A percentile compares a stretch with the other conserved stretches of the same genome.
Conservation (phyloP, 176 grass and related monocot genomes). For the Bonia amplexicaulis region DNA sequence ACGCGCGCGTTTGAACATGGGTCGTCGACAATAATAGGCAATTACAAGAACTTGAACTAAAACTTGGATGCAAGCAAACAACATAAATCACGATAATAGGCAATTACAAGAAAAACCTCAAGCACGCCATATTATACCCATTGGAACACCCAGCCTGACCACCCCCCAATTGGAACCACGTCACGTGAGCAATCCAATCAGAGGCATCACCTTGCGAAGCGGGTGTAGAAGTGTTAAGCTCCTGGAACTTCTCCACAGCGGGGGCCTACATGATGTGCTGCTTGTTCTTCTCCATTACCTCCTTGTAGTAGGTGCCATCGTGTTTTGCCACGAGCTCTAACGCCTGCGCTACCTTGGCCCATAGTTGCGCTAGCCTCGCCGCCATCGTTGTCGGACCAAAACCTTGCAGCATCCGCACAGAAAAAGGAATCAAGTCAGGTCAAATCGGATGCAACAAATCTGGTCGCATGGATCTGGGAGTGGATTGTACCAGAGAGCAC, state of each 20-base stretch:
- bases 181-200: not conserved
- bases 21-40: too few species aligned
- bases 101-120: not conserved
- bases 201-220: constrained; percentile 64
- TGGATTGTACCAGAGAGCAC: not conserved
- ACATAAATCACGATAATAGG: not conserved
- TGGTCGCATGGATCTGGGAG: not conserved
- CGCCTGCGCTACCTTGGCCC: constrained; percentile 49
- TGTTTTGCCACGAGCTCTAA: constrained; percentile 57
- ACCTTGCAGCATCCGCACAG: not conserved
- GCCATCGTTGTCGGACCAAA: constrained; percentile 53
- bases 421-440: not conserved
- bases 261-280: constrained; percentile 69
- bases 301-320: constrained; percentile 61
- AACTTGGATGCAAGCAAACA: not conserved
- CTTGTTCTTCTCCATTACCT: constrained; percentile 90
- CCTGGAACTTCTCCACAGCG: constrained; percentile 76
- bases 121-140: not conserved
- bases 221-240: constrained; percentile 92
- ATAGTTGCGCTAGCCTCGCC: constrained; percentile 64
- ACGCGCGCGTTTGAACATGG: too few species aligned
- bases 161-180: not conserved
- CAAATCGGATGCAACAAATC: constrained; percentile 21
- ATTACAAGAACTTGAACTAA: constrained; percentile 21
- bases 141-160: not conserved